Base-by-base conservation (phyloP, 371 early-diverging fungal species). In the Syncephalastrum sp. region DNA sequence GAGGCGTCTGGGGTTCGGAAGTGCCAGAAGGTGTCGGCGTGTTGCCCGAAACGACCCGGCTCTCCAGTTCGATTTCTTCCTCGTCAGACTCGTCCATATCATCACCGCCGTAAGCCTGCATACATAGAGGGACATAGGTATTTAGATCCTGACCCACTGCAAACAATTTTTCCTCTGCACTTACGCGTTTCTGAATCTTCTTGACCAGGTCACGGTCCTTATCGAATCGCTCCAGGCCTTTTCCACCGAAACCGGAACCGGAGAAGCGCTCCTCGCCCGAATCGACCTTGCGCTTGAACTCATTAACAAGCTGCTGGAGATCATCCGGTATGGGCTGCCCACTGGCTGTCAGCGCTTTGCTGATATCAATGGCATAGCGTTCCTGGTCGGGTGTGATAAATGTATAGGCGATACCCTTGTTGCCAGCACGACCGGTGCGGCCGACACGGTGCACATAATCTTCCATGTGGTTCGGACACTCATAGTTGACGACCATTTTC, bases 361-460 rank as follows among this genome's bases (percentile, higher is more conserved):
- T 86, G 42, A 98, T 91, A 69, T 98, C 97, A 59, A 85, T 87
- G 5, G 98, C 95, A 71, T 91, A 97, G 29, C 90, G 79, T 48
- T 93, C 96, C 67, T 98, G 96, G 43, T 93, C 92, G 0, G 93
- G 92, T 0, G 92, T 90, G 53, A 99, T 90, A 61, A 98, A 97
- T 0, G 98, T 97, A 64, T 91, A 94, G 0, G 99, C 97, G 1
- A 91, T 91, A 49, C 99, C 99, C 70, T 94, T 96, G 70, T 93
- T 92, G 50, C 98, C 98, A 0, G 98, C 99, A 48, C 99, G 90
- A 47, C 99, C 99, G 3, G 99, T 99, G 48, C 99, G 86, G 4
- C 99, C 99, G 4, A 97, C 95, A 49, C 99, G 93, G 74, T 99
- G 99, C 3, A 99, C 94, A 67, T 96, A 94, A 62, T 98, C 98